Evolutionary conservation across 1,139 yeast species (phyloP), one percentile per base, ranked within the genome.

Genomic region (Pichiaceae sp.): DNA sequence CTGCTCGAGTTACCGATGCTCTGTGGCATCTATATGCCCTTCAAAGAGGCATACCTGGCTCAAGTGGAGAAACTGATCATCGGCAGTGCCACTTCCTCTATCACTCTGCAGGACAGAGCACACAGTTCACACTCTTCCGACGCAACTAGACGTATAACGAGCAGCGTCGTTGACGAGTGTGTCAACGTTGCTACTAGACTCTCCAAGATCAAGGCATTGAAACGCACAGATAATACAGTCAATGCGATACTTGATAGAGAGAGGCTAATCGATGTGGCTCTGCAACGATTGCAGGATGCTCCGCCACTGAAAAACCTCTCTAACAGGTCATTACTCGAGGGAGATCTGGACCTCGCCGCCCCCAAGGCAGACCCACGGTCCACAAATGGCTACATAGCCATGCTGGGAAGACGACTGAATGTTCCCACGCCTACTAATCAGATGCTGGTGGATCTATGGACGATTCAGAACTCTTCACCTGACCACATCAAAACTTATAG

Each of bases 321-420:
- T 3, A 35, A 20, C 18, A n/a, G 35, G 11, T 12, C 37, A 8
- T 8, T 21, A 8, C 25, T 21, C 25, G 11, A 8, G 25, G 25
- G 11, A 12, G 8, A 21, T 21, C 25, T 8, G 11, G 11, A 21
- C 8, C 25, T 8, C 8, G 25, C 11, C 5, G 9, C 9, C 7
- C 18, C 14, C 25, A 20, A 19, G 33, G 19, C 9, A n/a, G 34
- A 41, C 75, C 89, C 17, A 78, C 25, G 38, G 5, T 29, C 35
- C 17, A 39, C 49, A 40, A 89, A 86, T 52, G 95, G 95, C 3
- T 78, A 73, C 50, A 65, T 87, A 14, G 72, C 68, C 4, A 54
- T 49, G 12, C 59, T 78, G 40, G 95, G 83, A 0, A 46, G 53
- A 17, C 56, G 60, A 35, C 63, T 66, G 43, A 52, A 57, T 2